Percentiles rank a stretch among this genome's conserved stretches.
These are phyloP conservation scores for Rhododendron simsii DNA, from an alignment of 148 eudicot genomes.

Conservation along the genomic window DNA sequence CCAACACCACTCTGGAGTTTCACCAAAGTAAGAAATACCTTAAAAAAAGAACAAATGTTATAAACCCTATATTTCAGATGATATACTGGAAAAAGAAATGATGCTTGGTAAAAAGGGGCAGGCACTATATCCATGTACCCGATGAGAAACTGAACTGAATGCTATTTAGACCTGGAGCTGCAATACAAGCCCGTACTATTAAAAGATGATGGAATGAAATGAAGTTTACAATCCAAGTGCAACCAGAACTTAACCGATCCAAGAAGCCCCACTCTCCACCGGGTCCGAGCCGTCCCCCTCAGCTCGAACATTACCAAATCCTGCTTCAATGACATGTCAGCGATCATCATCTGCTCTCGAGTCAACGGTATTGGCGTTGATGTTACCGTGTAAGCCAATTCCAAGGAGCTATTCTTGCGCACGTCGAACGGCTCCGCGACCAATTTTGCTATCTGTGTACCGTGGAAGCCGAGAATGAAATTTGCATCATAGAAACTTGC, in stretches of 20 bases:
- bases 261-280: constrained; percentile 63
- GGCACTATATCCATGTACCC: background rate
- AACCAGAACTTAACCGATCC: constrained; percentile 56
- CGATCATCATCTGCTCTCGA: constrained; percentile 18
- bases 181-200: constrained; percentile 38
- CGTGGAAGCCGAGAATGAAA: constrained; percentile 39
- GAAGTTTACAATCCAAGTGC: constrained; percentile 45
- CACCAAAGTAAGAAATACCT: background rate
- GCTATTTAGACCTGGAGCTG: constrained; percentile 39
- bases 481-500: constrained; percentile 50
- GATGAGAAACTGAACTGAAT: background rate
- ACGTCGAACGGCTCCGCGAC: constrained; percentile 44
- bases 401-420: constrained; percentile 28
- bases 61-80: background rate
- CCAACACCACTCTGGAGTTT: background rate
- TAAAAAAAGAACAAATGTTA: background rate
- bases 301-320: constrained; percentile 38
- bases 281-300: constrained; percentile 44
- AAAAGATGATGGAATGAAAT: constrained; percentile 25
- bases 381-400: constrained; percentile 28
- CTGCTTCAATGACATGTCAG: constrained; percentile 27
- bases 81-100: background rate
- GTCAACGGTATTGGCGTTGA: constrained; percentile 48
- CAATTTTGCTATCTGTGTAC: constrained; percentile 37
- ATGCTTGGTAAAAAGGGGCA: background rate